Evolutionary conservation across 1,284 basidiomycete species (phyloP).

Genomic region (Xerocomus amazonicus): DNA sequence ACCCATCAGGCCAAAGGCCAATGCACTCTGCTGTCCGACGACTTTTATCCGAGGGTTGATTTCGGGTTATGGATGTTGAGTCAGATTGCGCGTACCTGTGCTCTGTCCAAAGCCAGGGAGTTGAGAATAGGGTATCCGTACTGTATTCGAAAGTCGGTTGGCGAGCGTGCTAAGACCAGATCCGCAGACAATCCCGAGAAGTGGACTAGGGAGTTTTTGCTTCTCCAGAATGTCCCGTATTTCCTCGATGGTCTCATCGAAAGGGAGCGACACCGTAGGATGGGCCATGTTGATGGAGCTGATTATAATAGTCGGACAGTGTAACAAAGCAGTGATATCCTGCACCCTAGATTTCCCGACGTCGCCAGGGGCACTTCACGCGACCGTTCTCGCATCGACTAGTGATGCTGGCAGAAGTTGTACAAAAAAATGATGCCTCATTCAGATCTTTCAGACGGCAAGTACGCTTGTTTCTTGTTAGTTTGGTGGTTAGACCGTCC

Average conservation of each 20-base stretch:
- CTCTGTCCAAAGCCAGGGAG: slow-evolving; percentile 70
- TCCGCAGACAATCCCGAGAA: slow-evolving; percentile 76
- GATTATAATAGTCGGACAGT: not conserved
- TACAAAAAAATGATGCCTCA: no score
- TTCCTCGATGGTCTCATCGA: slow-evolving; percentile 38
- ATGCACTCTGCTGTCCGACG: slow-evolving; percentile 67
- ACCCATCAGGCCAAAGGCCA: slow-evolving; percentile 77
- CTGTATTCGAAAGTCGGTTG: slow-evolving; percentile 48
- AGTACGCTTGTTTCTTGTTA: no score
- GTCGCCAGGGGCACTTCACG: no score
- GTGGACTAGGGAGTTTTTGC: slow-evolving; percentile 46
- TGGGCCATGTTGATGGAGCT: slow-evolving; percentile 11
- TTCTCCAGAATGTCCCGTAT: slow-evolving; percentile 40
- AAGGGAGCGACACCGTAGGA: slow-evolving; percentile 23
- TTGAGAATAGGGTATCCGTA: slow-evolving; percentile 55
- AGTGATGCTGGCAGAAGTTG: no score
- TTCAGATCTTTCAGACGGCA: no score
- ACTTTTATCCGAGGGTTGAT: slow-evolving; percentile 39
- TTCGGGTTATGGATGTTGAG: not conserved
- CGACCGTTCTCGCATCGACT: no score
- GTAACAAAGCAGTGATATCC: not conserved
- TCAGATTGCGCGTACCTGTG: slow-evolving; percentile 49
- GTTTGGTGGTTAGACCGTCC: no score
- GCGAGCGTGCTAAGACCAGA: slow-evolving; percentile 71
- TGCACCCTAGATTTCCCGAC: no score